These are phyloP conservation scores for Aspergillus jensenii DNA, from an alignment of 2,329 filamentous ascomycete species.

Conservation along the genomic window DNA sequence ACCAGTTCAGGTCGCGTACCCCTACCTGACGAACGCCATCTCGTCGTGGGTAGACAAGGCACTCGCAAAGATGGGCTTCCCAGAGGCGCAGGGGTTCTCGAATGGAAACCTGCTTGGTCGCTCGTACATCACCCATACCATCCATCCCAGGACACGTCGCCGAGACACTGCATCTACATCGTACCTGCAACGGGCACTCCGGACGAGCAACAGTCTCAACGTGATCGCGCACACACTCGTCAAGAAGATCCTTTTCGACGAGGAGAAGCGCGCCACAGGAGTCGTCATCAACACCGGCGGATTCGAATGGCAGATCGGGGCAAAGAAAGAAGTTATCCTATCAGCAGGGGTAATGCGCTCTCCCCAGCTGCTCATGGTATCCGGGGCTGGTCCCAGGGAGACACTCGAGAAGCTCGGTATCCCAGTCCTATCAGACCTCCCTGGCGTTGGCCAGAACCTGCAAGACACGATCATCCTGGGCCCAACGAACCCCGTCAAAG, in stretches of 20 bases:
- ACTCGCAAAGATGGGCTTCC: neutral
- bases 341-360: conserved; percentile 55
- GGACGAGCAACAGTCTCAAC: neutral
- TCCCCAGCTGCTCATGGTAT: conserved; percentile 55
- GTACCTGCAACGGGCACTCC: neutral
- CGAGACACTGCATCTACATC: neutral
- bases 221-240: neutral
- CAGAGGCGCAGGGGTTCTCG: neutral
- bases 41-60: neutral
- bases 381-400: conserved; percentile 46
- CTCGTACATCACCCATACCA: neutral
- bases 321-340: conserved; percentile 48
- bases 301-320: neutral
- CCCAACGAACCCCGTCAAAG: conserved; percentile 27
- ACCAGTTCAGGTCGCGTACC: neutral
- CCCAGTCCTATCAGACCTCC: conserved; percentile 25
- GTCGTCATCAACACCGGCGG: neutral
- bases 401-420: conserved; percentile 26
- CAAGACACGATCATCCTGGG: conserved; percentile 35
- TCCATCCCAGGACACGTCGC: neutral
- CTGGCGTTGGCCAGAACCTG: conserved; percentile 40
- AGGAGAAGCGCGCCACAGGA: neutral
- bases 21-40: neutral
- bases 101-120: neutral
- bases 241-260: neutral